Evolutionary conservation across 1,284 basidiomycete genomes (phyloP).

Genomic region (Gomphus sp.): DNA sequence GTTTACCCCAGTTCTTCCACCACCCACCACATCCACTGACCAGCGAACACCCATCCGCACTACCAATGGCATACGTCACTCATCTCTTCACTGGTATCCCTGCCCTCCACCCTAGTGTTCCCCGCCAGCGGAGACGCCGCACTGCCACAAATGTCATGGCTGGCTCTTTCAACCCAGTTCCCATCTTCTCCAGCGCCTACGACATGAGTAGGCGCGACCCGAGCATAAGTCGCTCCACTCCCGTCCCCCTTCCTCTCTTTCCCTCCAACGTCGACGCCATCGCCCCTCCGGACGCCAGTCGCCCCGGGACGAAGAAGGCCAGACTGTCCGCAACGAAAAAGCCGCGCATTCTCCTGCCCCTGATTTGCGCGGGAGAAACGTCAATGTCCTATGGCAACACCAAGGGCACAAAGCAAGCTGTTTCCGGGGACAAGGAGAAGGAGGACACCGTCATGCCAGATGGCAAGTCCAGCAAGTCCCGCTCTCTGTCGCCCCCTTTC

Average conservation of each 20-base stretch:
- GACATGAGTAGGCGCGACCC: background rate
- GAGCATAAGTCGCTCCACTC: background rate
- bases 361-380: background rate
- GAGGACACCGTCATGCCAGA: background rate
- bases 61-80: background rate
- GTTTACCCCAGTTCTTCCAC: background rate
- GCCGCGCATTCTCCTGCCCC: too few species aligned
- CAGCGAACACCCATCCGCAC: background rate
- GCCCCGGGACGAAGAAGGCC: background rate
- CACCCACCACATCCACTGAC: background rate
- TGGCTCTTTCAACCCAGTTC: conserved; percentile 1
- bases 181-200: background rate
- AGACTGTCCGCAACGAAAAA: background rate
- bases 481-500: background rate
- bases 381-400: background rate
- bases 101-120: background rate
- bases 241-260: too few species aligned
- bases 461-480: background rate
- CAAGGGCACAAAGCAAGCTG: background rate
- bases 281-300: background rate
- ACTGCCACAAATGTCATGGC: conserved; percentile 8
- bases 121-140: background rate
- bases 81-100: background rate
- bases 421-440: conserved; percentile 4
- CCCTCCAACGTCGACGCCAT: too few species aligned